These are phyloP conservation scores for Ophiostoma sp. DNA, from an alignment of 2,329 filamentous ascomycete species.

Conservation along the genomic window DNA sequence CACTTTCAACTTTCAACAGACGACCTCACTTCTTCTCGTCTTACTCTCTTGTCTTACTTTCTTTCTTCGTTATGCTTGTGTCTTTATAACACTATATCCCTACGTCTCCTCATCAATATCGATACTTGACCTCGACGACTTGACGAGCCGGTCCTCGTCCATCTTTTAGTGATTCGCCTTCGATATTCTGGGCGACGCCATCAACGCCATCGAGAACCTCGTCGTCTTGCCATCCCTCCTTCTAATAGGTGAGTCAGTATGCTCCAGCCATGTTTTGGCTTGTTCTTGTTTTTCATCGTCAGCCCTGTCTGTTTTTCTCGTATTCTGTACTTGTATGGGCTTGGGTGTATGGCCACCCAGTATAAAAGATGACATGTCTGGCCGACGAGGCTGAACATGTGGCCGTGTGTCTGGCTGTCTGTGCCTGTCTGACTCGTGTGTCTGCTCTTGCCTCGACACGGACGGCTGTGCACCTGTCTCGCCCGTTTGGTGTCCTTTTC, in stretches of 20 bases:
- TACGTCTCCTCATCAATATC: neutral
- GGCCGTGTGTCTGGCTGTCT: neutral
- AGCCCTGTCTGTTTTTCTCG: neutral
- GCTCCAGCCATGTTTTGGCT: neutral
- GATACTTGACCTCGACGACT: neutral
- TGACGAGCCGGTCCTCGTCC: neutral
- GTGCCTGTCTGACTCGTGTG: neutral
- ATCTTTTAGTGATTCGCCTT: neutral
- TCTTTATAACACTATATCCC: neutral
- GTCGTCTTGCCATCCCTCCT: neutral
- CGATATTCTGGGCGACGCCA: neutral
- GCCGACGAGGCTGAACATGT: slow-evolving; percentile 12
- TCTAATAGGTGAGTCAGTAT: slow-evolving; percentile 5
- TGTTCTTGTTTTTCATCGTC: too few species aligned
- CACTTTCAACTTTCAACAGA: neutral
- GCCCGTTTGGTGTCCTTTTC: neutral
- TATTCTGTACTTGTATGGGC: neutral
- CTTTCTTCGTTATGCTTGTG: neutral
- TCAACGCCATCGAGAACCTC: neutral
- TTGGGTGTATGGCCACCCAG: neutral
- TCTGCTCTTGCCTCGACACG: neutral
- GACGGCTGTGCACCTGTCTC: neutral
- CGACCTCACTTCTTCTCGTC: neutral
- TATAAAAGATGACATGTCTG: neutral
- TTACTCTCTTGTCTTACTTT: neutral